phyloP scores from a whole-genome alignment of 2,329 filamentous ascomycete species.

The Blastomyces parvus region DNA sequence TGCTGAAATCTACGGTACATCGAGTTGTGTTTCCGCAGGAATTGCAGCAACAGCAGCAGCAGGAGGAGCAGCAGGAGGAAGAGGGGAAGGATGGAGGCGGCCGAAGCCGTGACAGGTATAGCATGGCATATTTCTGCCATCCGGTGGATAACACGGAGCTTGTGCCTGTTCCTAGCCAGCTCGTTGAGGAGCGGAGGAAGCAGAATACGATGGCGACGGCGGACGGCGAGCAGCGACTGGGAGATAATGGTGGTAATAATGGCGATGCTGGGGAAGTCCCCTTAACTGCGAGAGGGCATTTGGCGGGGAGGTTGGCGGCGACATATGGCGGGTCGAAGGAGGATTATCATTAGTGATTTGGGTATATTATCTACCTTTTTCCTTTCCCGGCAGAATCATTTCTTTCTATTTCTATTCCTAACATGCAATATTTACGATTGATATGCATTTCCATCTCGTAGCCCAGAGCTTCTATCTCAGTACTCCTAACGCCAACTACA shows the following conservation, averaged over 20 bases:
- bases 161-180: constrained; percentile 45
- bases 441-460: not conserved
- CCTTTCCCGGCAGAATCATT: not conserved
- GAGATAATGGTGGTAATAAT: constrained; percentile 32
- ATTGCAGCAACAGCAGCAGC: constrained; percentile 18
- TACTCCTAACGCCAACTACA: too few relatives aligned
- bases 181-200: constrained; percentile 37
- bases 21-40: constrained; percentile 63
- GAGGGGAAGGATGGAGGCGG: not conserved
- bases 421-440: not conserved
- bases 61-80: not conserved
- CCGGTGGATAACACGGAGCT: constrained; percentile 47
- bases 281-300: constrained; percentile 51
- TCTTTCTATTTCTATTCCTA: not conserved
- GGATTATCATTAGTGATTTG: constrained; percentile 10
- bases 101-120: constrained; percentile 41
- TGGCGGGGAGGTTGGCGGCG: constrained; percentile 47
- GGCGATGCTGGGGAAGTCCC: constrained; percentile 35
- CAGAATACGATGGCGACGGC: constrained; percentile 19
- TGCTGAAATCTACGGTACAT: constrained; percentile 81
- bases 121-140: constrained; percentile 55
- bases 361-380: not conserved
- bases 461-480: too few relatives aligned
- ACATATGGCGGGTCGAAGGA: constrained; percentile 44
- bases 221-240: constrained; percentile 9